Conservation (phyloP, 2,329 filamentous ascomycete species). For the Hypoxylon rubiginosum region DNA sequence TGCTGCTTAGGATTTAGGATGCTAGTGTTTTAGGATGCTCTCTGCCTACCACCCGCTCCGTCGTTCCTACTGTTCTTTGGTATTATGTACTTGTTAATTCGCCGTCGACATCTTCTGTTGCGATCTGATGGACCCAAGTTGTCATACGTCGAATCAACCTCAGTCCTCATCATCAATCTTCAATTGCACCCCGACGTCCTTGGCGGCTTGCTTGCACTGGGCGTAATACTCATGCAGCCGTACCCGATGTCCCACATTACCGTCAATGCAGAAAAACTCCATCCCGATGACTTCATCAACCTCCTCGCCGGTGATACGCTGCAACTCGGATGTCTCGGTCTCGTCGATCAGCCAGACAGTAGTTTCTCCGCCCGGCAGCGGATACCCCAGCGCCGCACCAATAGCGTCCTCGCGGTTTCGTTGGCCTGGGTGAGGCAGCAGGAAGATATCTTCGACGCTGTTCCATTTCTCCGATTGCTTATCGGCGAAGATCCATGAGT, state of each 20-base stretch:
- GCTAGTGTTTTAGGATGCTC: too few relatives aligned
- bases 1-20: too few relatives aligned
- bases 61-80: too few relatives aligned
- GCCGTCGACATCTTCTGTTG: too few relatives aligned
- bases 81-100: too few relatives aligned
- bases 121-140: too few relatives aligned
- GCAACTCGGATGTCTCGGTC: not conserved
- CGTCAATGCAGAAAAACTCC: not conserved
- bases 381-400: conserved; percentile 1
- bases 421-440: not conserved
- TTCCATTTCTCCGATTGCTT: not conserved
- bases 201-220: not conserved
- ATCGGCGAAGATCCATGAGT: not conserved
- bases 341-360: not conserved
- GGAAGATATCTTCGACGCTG: not conserved
- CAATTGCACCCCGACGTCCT: not conserved
- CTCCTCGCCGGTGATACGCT: conserved; percentile 1
- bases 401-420: not conserved
- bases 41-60: too few relatives aligned
- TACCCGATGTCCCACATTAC: not conserved
- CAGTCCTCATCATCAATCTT: not conserved
- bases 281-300: not conserved
- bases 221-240: not conserved
- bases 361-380: not conserved
- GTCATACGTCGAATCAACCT: not conserved